Evolutionary conservation across 495 filamentous ascomycete genomes (phyloP).

Genomic region (Penicillium cinerascens): DNA sequence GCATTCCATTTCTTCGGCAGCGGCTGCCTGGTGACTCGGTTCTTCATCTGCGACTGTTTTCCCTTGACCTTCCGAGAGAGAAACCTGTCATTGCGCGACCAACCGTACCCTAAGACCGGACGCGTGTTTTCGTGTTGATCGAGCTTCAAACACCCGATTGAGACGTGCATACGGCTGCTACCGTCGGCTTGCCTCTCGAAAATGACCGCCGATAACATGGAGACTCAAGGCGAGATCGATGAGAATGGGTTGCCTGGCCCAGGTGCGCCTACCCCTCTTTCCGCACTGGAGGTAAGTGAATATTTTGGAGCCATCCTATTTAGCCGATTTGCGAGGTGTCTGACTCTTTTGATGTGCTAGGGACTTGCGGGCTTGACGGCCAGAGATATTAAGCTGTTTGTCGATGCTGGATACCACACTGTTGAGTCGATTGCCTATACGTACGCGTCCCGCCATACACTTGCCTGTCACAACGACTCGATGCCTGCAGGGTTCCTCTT

Average conservation of each 20-base stretch:
- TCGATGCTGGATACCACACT: slow-evolving; percentile 91
- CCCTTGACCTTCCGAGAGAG: not conserved
- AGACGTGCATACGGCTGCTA: not conserved
- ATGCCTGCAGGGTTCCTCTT: not conserved
- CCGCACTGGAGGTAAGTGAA: slow-evolving; percentile 72
- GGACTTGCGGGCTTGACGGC: slow-evolving; percentile 82
- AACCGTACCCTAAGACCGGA: not conserved
- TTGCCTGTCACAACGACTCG: not conserved
- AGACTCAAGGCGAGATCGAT: slow-evolving; percentile 57
- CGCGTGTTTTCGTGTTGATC: slow-evolving; percentile 9
- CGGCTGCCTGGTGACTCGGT: slow-evolving; percentile 2
- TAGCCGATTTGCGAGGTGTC: not conserved
- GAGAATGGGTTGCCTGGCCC: slow-evolving; percentile 69
- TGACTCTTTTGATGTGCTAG: slow-evolving; percentile 31
- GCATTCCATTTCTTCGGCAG: not conserved
- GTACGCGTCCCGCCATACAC: slow-evolving; percentile 31
- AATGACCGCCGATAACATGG: slow-evolving; percentile 56
- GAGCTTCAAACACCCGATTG: not conserved
- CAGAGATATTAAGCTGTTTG: slow-evolving; percentile 85
- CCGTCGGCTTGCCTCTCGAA: not conserved
- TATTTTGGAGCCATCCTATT: not conserved
- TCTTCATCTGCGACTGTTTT: not conserved
- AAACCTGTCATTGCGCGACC: not conserved
- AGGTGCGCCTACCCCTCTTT: slow-evolving; percentile 90
- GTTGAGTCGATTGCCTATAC: slow-evolving; percentile 96